A percentile compares a stretch with the other conserved stretches of the same genome.
These are phyloP conservation scores for Massarina eburnea DNA, from an alignment of 2,329 filamentous ascomycete genomes.

Conservation along the genomic window DNA sequence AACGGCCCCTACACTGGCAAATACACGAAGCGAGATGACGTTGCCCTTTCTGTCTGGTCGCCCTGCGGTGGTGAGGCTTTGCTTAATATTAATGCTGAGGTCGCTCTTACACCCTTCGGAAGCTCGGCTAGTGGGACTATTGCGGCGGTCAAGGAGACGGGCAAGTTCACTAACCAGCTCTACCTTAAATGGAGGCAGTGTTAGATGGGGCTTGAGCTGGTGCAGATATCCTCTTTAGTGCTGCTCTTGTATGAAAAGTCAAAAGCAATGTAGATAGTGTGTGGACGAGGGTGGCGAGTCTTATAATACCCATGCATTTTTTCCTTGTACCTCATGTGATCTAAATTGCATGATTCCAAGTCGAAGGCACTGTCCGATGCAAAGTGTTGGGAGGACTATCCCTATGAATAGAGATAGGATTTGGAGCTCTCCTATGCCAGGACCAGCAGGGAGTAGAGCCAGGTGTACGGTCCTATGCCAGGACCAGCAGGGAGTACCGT, in stretches of 20 bases:
- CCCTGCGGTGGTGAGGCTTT: slow-evolving; percentile 29
- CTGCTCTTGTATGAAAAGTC: background rate
- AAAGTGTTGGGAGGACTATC: no score
- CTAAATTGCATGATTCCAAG: background rate
- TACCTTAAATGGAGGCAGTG: slow-evolving; percentile 40
- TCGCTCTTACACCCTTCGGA: slow-evolving; percentile 29
- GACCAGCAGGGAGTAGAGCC: no score
- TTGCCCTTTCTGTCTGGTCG: slow-evolving; percentile 30
- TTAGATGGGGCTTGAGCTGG: slow-evolving; percentile 9
- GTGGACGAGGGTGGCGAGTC: background rate
- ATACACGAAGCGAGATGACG: slow-evolving; percentile 50
- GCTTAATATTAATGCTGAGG: slow-evolving; percentile 36
- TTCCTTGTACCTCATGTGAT: background rate
- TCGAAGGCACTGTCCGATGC: no score
- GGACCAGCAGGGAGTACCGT: no score
- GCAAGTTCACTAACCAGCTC: slow-evolving; percentile 26
- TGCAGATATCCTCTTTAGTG: background rate
- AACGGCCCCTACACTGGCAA: slow-evolving; percentile 46
- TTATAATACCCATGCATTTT: slow-evolving; percentile 1
- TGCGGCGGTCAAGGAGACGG: slow-evolving; percentile 27
- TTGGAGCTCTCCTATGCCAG: no score
- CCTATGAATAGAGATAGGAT: no score
- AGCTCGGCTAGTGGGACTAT: slow-evolving; percentile 25
- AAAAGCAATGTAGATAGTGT: background rate
- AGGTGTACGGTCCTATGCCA: no score